Evolutionary conservation across 2,329 filamentous ascomycete genomes (phyloP).

Genomic region (Trichophyton verrucosum): DNA sequence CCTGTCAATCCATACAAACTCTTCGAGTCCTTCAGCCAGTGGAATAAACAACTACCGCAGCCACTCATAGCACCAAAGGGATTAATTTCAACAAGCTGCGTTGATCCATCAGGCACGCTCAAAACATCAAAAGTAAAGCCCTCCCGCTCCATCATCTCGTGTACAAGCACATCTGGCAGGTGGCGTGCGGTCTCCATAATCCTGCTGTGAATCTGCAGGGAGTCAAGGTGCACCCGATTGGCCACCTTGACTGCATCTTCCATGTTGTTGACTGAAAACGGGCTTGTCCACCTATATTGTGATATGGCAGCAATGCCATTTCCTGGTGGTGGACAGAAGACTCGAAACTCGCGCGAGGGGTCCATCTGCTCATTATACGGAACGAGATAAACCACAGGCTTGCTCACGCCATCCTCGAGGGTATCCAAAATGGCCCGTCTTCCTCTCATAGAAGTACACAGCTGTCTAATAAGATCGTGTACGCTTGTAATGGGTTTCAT

Average conservation of each 20-base stretch:
- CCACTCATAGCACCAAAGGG: slow-evolving; percentile 34
- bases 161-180: slow-evolving; percentile 18
- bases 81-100: slow-evolving; percentile 35
- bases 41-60: slow-evolving; percentile 37
- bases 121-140: slow-evolving; percentile 36
- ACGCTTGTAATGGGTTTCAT: slow-evolving; percentile 19
- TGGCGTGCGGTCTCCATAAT: not conserved
- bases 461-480: slow-evolving; percentile 25
- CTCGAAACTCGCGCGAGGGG: slow-evolving; percentile 30
- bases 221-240: not conserved
- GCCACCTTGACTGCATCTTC: not conserved
- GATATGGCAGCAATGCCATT: not conserved
- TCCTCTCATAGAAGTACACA: slow-evolving; percentile 31
- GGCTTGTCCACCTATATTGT: not conserved
- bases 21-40: slow-evolving; percentile 32
- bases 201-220: not conserved
- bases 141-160: slow-evolving; percentile 19
- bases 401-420: slow-evolving; percentile 11
- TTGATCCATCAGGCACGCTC: slow-evolving; percentile 21
- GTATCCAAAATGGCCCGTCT: slow-evolving; percentile 24
- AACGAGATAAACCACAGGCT: slow-evolving; percentile 29
- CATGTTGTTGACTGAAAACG: not conserved
- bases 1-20: slow-evolving; percentile 24
- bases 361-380: slow-evolving; percentile 33
- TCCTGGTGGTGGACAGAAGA: slow-evolving; percentile 31